These are phyloP conservation scores for Chaetomium sp. DNA, from an alignment of 2,329 filamentous ascomycete species.

Conservation along the genomic window DNA sequence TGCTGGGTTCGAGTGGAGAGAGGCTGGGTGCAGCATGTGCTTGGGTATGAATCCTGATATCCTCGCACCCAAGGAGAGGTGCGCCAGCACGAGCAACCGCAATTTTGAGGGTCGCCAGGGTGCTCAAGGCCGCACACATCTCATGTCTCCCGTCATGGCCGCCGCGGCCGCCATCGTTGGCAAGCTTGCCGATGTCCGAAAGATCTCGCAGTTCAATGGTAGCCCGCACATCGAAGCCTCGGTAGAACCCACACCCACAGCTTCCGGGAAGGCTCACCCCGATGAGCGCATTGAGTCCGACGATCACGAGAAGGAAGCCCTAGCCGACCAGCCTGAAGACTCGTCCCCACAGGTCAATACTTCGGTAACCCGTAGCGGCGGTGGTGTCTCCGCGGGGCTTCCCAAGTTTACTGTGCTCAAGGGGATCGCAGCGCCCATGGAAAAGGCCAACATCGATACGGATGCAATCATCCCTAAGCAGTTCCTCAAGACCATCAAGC, in stretches of 20 bases:
- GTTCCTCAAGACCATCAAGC: constrained; percentile 98
- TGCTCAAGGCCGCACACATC: constrained; percentile 80
- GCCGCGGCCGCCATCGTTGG: constrained; percentile 84
- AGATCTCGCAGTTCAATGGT: constrained; percentile 58
- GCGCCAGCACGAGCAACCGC: constrained; percentile 91
- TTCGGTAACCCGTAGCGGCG: constrained; percentile 39
- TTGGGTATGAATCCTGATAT: constrained; percentile 99
- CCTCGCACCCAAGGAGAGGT: constrained; percentile 82
- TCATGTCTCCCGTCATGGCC: constrained; percentile 97
- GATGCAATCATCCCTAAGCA: constrained; percentile 99
- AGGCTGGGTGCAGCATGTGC: constrained; percentile 98
- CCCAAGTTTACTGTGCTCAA: constrained; percentile 78
- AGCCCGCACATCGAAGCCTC: constrained; percentile 55
- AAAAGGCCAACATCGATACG: constrained; percentile 91
- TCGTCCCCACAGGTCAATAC: constrained; percentile 59
- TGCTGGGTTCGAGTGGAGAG: constrained; percentile 95
- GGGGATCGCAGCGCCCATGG: constrained; percentile 81
- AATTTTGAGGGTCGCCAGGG: constrained; percentile 98
- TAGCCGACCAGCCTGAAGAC: constrained; percentile 57
- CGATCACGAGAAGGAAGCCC: constrained; percentile 46
- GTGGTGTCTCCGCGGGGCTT: constrained; percentile 53
- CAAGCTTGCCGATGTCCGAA: constrained; percentile 86
- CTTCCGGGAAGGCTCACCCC: constrained; percentile 38
- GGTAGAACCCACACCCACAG: constrained; percentile 26
- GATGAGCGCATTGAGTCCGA: constrained; percentile 48